Percentiles rank a stretch among this genome's conserved stretches.
phyloP scores from a whole-genome alignment of 129 eudicot species.

The Cynara cardunculus region DNA sequence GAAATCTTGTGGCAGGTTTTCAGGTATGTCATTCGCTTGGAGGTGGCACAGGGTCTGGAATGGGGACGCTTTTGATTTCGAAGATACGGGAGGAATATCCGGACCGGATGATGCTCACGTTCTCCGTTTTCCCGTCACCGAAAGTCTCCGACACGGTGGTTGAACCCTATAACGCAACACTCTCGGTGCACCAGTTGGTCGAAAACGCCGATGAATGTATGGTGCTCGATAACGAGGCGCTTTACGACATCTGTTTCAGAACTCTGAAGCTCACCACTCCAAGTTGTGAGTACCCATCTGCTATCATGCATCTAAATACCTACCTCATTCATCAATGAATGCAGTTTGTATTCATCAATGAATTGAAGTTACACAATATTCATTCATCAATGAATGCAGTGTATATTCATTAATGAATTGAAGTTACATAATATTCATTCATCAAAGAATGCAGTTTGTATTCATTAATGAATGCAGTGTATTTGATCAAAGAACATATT shows the following conservation, averaged over 20 bases:
- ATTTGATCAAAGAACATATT: too few relatives aligned
- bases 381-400: background rate
- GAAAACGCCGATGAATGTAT: slow-evolving; percentile 93
- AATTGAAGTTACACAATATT: too few relatives aligned
- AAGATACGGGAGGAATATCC: slow-evolving; percentile 95
- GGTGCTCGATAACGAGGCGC: slow-evolving; percentile 93
- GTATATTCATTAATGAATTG: background rate
- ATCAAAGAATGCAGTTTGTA: too few relatives aligned
- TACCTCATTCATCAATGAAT: background rate
- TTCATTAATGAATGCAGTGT: too few relatives aligned
- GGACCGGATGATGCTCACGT: slow-evolving; percentile 89
- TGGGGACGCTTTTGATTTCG: slow-evolving; percentile 91
- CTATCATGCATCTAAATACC: background rate
- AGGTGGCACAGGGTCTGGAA: slow-evolving; percentile 96
- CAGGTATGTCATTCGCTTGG: slow-evolving; percentile 96
- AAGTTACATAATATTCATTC: too few relatives aligned
- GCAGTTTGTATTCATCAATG: background rate
- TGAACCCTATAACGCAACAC: slow-evolving; percentile 91
- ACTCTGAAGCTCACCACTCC: slow-evolving; percentile 94
- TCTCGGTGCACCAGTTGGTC: slow-evolving; percentile 85
- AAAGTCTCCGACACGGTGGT: slow-evolving; percentile 93
- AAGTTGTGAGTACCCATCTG: slow-evolving; percentile 60
- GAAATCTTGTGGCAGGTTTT: slow-evolving; percentile 50
- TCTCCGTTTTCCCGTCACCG: slow-evolving; percentile 92
- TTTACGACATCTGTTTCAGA: slow-evolving; percentile 84